Conservation (phyloP, 2,329 filamentous ascomycete species). For the Pestalotiopsis fici region DNA sequence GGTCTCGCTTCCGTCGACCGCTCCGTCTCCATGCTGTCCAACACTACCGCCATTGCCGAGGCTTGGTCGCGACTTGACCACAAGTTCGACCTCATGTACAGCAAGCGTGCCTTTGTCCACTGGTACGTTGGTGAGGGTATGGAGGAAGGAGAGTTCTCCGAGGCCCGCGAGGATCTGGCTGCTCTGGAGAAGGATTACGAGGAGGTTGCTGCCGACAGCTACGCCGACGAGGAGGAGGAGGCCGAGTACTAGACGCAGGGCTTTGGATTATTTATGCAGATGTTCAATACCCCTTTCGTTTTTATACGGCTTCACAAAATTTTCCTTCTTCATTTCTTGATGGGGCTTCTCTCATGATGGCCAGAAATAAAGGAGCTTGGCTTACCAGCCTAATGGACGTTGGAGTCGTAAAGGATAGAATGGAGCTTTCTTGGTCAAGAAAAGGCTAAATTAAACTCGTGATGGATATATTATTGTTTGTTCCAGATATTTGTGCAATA, state of each 20-base stretch:
- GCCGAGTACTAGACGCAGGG: slow-evolving; percentile 74
- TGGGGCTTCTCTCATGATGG: neutral
- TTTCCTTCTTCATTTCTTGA: slow-evolving; percentile 7
- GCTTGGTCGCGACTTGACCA: slow-evolving; percentile 72
- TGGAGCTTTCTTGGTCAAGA: neutral
- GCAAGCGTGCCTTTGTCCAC: slow-evolving; percentile 75
- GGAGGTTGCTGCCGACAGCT: slow-evolving; percentile 77
- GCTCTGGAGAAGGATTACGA: slow-evolving; percentile 87
- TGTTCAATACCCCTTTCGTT: slow-evolving; percentile 10
- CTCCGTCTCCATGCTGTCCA: slow-evolving; percentile 71
- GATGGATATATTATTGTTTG: neutral
- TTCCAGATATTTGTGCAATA: neutral
- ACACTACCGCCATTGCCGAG: slow-evolving; percentile 74
- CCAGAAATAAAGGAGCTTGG: neutral
- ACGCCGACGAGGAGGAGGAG: slow-evolving; percentile 63
- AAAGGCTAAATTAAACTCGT: neutral
- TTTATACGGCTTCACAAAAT: neutral
- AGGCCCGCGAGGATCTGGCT: slow-evolving; percentile 83
- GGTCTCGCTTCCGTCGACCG: slow-evolving; percentile 64
- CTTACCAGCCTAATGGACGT: neutral
- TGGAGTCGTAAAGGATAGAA: slow-evolving; percentile 8
- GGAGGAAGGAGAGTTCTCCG: slow-evolving; percentile 89
- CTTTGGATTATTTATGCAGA: slow-evolving; percentile 4
- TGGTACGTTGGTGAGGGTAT: slow-evolving; percentile 89
- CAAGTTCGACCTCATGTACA: slow-evolving; percentile 81